Base-by-base conservation (phyloP, 2,329 filamentous ascomycete genomes). In the Dissoconium aciculare region DNA sequence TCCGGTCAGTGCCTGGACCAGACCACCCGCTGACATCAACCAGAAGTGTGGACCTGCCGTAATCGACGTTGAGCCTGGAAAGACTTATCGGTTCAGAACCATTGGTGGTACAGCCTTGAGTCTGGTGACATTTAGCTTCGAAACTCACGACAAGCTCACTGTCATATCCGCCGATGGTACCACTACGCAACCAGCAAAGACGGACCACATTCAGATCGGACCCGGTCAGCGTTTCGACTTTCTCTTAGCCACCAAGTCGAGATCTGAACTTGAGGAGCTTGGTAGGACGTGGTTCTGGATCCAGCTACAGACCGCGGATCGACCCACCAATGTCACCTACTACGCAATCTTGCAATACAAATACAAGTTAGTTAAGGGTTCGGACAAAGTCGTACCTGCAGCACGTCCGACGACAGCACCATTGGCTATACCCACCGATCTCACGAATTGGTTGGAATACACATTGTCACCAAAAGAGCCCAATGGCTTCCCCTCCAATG, bases 171-270 rank as follows among this genome's bases (percentile, higher is more conserved):
- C 67, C 0, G 74, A 78, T 33, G 56, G 27, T 37, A 55, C 15
- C 11, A 71, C 70, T 46, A 70, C 66, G 3, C 56, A 62, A 42
- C 62, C 64, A 0, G 53, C 58, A 11, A 41, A 43, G 0, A 62
- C 62, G 2, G 52, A 59, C 13, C 60, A 64, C 38, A 55, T 77
- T 31, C 70, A 75, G 41, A 42, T 76, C 4, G 62, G 59, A 5
- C 53, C 59, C 4, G 73, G 73, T 0, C 71, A 77, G 43, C 64
- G 72, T n/a, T 76, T 68, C 46, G 69, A 69, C 37, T 55, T 63
- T 0, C 53, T 76, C 2, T 53, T 78, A 17, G 57, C 53, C 9
- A 60, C 70, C 1, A 75, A 74, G 41, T 56, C 56, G 1, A 41
- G 39, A 25, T 51, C 53, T 1, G 59, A 71, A 38, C 49, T 71